phyloP scores from a whole-genome alignment of 768 basidiomycete genomes.

The Mycena venus region DNA sequence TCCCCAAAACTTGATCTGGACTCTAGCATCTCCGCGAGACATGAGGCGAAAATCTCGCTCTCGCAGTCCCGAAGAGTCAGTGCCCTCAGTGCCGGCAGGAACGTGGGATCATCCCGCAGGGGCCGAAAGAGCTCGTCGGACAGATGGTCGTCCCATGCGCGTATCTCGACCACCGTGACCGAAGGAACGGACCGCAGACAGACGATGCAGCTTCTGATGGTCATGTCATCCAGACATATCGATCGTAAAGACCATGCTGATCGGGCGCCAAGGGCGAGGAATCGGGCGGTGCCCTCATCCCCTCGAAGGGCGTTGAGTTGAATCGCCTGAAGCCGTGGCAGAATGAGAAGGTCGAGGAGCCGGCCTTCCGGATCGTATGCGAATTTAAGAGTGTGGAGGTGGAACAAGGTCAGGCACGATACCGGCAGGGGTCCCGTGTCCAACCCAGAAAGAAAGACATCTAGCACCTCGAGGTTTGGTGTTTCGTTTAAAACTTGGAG shows the following conservation, averaged over 20 bases:
- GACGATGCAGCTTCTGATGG: too few relatives aligned
- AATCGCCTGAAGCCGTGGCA: neutral
- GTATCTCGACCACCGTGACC: neutral
- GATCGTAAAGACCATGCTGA: neutral
- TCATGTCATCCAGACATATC: neutral
- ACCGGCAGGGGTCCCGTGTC: too few relatives aligned
- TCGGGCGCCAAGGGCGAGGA: neutral
- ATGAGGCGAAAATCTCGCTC: neutral
- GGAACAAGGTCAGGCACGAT: neutral
- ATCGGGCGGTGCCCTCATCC: neutral
- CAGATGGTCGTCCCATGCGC: too few relatives aligned
- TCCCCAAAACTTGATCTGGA: neutral
- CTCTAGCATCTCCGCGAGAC: neutral
- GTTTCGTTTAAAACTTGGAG: neutral
- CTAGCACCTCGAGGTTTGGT: slow-evolving; percentile 3
- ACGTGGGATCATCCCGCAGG: neutral
- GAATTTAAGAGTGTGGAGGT: slow-evolving; percentile 7
- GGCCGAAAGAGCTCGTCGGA: neutral
- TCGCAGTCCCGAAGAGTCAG: neutral
- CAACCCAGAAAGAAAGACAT: neutral
- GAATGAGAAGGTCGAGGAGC: slow-evolving; percentile 4
- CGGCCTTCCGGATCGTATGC: neutral
- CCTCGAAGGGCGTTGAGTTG: neutral
- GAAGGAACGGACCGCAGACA: slow-evolving; percentile 6
- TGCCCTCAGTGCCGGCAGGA: neutral